phyloP scores from a whole-genome alignment of 768 basidiomycete genomes.

The Russula lepida region DNA sequence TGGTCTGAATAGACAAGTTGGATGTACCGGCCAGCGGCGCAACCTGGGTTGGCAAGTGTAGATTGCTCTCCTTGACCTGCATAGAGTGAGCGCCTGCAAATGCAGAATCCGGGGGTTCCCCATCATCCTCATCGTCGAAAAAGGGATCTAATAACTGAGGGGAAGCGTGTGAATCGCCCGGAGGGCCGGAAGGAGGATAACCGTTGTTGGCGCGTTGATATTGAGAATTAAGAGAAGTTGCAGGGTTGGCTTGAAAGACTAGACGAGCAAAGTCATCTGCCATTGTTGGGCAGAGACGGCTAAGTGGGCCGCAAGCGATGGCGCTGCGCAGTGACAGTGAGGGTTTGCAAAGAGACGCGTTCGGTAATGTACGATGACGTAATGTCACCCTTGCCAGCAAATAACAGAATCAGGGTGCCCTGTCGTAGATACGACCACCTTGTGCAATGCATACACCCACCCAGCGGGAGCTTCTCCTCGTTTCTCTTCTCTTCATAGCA shows the following conservation, averaged over 20 bases:
- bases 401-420: not conserved
- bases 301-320: not conserved
- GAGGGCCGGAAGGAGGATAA: slow-evolving; percentile 49
- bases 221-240: slow-evolving; percentile 34
- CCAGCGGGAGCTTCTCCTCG: slow-evolving; percentile 26
- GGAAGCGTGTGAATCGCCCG: slow-evolving; percentile 34
- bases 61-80: slow-evolving; percentile 40
- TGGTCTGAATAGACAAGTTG: slow-evolving; percentile 35
- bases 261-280: slow-evolving; percentile 67
- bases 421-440: not conserved
- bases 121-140: slow-evolving; percentile 78
- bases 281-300: slow-evolving; percentile 31
- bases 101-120: slow-evolving; percentile 55
- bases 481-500: slow-evolving; percentile 24
- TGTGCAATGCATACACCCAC: slow-evolving; percentile 22
- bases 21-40: slow-evolving; percentile 55
- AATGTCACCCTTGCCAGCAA: not conserved
- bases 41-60: slow-evolving; percentile 50
- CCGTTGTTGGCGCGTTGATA: slow-evolving; percentile 45
- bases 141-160: slow-evolving; percentile 66
- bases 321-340: not conserved
- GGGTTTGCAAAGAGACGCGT: not conserved
- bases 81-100: slow-evolving; percentile 42
- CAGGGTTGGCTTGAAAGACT: slow-evolving; percentile 65
- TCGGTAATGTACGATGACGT: not conserved